phyloP scores from a whole-genome alignment of 148 eudicot species.

The Simmondsia chinensis region DNA sequence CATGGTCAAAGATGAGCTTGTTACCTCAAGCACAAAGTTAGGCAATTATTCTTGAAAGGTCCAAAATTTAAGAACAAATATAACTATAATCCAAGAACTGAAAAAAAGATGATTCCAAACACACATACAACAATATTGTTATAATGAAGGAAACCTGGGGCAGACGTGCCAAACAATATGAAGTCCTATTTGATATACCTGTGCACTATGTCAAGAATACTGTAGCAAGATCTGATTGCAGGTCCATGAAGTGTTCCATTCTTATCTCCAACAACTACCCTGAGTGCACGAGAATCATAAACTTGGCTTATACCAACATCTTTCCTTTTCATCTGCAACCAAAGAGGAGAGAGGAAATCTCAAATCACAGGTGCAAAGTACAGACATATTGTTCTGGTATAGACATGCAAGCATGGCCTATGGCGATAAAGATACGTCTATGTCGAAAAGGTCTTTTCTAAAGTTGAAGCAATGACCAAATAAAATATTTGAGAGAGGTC shows the following conservation, averaged over 20 bases:
- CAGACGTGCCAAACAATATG: not conserved
- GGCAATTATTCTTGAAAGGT: no score
- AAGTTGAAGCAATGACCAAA: no score
- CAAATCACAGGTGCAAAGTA: not conserved
- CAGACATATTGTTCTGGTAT: not conserved
- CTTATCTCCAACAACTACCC: conserved; percentile 86
- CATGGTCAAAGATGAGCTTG: no score
- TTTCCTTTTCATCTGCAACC: conserved; percentile 75
- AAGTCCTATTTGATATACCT: conserved; percentile 24
- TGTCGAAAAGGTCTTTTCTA: no score
- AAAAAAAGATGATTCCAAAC: no score
- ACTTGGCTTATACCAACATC: conserved; percentile 70
- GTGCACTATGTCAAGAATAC: conserved; percentile 72
- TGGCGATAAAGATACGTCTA: not conserved
- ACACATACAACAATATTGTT: no score
- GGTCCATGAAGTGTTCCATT: conserved; percentile 86
- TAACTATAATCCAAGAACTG: not conserved
- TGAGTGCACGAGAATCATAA: conserved; percentile 88
- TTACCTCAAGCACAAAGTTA: no score
- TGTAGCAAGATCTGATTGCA: conserved; percentile 85
- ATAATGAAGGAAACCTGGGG: no score
- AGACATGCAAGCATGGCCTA: not conserved
- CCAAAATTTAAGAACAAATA: not conserved
- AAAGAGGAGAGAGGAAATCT: conserved; percentile 1
- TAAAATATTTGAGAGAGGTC: no score